These are phyloP conservation scores for Nakazawaea holstii DNA, from an alignment of 805 yeast genomes.

Conservation along the genomic window DNA sequence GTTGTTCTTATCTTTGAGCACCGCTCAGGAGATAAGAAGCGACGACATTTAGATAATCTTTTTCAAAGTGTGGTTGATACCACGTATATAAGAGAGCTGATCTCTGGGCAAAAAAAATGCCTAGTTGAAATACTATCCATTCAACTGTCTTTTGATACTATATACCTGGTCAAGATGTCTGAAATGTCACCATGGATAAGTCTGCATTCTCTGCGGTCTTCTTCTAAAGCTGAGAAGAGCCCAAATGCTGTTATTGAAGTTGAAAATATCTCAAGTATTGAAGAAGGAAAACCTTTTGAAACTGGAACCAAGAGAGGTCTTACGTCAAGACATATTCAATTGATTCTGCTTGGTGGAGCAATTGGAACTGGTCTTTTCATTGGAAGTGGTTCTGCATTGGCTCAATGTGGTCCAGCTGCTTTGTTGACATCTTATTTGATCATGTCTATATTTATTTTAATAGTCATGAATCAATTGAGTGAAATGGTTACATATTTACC, in stretches of 20 bases:
- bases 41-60: no score
- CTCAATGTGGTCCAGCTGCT: slow-evolving; percentile 61
- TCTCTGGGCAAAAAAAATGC: no score
- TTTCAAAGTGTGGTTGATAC: no score
- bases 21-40: no score
- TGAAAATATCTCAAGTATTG: slow-evolving; percentile 6
- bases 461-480: slow-evolving; percentile 59
- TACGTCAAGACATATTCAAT: slow-evolving; percentile 61
- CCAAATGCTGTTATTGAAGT: background rate
- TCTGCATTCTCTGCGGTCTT: background rate
- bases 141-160: no score
- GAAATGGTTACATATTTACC: slow-evolving; percentile 48
- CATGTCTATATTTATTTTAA: slow-evolving; percentile 57
- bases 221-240: background rate
- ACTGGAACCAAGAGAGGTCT: slow-evolving; percentile 39
- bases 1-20: no score
- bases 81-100: no score
- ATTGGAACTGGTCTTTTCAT: slow-evolving; percentile 75
- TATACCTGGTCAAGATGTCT: background rate
- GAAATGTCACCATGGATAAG: slow-evolving; percentile 9
- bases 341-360: slow-evolving; percentile 73
- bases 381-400: slow-evolving; percentile 58
- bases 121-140: no score
- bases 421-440: slow-evolving; percentile 51
- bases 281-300: slow-evolving; percentile 1